Conservation (phyloP, 345 rosid species). For the Durio zibethinus region DNA sequence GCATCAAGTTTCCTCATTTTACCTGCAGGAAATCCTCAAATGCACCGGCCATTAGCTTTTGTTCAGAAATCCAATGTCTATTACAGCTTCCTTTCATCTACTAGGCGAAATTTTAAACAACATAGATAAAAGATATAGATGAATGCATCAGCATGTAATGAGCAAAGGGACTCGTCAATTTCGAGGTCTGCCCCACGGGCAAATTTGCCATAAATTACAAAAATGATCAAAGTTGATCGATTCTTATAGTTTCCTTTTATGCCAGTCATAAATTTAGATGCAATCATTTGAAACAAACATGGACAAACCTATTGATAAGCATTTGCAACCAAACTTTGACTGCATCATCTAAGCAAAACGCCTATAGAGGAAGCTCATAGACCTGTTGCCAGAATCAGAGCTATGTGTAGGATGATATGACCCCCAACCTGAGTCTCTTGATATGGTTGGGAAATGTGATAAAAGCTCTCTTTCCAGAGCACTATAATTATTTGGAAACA, state of each 20-base stretch:
- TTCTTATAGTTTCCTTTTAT: background rate
- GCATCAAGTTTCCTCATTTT: too few relatives aligned
- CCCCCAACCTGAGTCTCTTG: conserved; percentile 37
- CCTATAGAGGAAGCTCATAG: conserved; percentile 31
- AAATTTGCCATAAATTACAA: conserved; percentile 8
- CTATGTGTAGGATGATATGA: conserved; percentile 20
- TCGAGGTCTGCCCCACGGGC: background rate
- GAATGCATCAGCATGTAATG: too few relatives aligned
- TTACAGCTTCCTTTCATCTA: background rate
- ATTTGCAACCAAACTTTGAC: background rate
- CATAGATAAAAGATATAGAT: background rate
- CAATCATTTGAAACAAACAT: conserved; percentile 5
- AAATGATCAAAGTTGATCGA: background rate
- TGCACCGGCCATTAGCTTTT: too few relatives aligned
- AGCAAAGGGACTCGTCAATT: background rate
- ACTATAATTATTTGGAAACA: conserved; percentile 20
- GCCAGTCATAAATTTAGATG: background rate
- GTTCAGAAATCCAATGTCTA: too few relatives aligned
- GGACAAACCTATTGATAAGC: background rate
- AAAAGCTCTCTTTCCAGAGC: conserved; percentile 36
- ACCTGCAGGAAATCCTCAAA: too few relatives aligned
- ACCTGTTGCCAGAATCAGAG: conserved; percentile 29
- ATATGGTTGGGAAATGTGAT: conserved; percentile 10
- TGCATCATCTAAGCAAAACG: conserved; percentile 17
- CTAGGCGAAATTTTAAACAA: background rate